Evolutionary conservation across 345 rosid genomes (phyloP).

Genomic region (Heritiera littoralis): DNA sequence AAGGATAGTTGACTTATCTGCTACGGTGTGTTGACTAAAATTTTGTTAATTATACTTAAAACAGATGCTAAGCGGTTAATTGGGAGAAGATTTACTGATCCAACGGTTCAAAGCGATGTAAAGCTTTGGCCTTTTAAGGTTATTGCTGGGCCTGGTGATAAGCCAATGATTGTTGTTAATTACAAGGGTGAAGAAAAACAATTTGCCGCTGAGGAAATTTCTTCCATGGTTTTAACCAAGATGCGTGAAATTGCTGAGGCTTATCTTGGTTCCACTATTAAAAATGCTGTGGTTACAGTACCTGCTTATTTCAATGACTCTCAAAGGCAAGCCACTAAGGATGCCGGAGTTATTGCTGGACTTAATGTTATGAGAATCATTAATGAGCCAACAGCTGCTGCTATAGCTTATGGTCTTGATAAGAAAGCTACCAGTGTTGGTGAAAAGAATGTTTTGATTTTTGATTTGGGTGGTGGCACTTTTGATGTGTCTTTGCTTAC

Average conservation of each 20-base stretch:
- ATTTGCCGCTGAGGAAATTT: too few species aligned
- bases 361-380: conserved; percentile 17
- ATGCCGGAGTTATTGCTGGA: conserved; percentile 17
- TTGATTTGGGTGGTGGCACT: conserved; percentile 63
- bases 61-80: conserved; percentile 77
- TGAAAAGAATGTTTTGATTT: conserved; percentile 57
- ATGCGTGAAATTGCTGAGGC: too few species aligned
- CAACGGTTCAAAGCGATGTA: conserved; percentile 67
- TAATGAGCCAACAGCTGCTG: conserved; percentile 74
- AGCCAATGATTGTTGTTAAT: too few species aligned
- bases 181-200: too few species aligned
- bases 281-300: conserved; percentile 72
- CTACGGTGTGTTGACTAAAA: too few species aligned
- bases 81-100: conserved; percentile 62
- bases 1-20: too few species aligned
- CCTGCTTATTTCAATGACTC: conserved; percentile 79
- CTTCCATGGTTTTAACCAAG: too few species aligned
- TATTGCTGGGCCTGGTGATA: conserved; percentile 34
- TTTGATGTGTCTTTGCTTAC: conserved; percentile 61
- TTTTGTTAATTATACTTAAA: conserved; percentile 6
- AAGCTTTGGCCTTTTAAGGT: conserved; percentile 81
- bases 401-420: conserved; percentile 76
- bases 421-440: conserved; percentile 65
- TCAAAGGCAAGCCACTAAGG: conserved; percentile 32
- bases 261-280: conserved; percentile 1